A percentile compares a stretch with the other conserved stretches of the same genome.
These are phyloP conservation scores for Ammopiptanthus mongolicus DNA, from an alignment of 306 rosid genomes.

Conservation along the genomic window DNA sequence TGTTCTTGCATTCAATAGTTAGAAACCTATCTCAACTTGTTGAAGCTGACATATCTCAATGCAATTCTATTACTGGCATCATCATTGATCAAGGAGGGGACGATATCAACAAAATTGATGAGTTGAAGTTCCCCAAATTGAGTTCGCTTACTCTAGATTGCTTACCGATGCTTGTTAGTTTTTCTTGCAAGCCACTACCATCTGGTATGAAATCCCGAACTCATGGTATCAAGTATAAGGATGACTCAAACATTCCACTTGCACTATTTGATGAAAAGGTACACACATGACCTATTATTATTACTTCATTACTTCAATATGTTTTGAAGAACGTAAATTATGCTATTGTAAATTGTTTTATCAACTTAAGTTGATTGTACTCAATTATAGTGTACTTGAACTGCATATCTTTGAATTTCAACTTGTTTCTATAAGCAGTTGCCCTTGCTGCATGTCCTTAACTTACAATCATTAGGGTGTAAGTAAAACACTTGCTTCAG, in stretches of 20 bases:
- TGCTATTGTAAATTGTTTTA: no score
- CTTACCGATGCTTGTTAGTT: neutral
- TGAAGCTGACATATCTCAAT: neutral
- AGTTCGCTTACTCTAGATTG: neutral
- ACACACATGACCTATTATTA: neutral
- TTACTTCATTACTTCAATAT: neutral
- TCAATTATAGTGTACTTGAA: no score
- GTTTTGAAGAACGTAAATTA: no score
- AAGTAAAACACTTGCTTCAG: no score
- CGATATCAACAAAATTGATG: neutral
- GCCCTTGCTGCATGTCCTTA: no score
- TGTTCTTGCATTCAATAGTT: neutral
- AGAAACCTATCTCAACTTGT: neutral
- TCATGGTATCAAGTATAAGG: neutral
- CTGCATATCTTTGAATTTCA: no score
- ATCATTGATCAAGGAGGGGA: neutral
- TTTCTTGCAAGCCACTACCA: neutral
- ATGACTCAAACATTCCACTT: neutral
- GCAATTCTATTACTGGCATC: neutral
- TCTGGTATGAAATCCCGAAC: neutral
- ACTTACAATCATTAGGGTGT: no score
- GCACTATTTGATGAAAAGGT: neutral
- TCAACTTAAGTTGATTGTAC: neutral
- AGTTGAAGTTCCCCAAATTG: neutral
- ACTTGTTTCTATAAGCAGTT: no score